A percentile compares a stretch with the other conserved stretches of the same genome.
Evolutionary conservation across 768 basidiomycete species (phyloP).

Genomic region (Boletellus sp.): DNA sequence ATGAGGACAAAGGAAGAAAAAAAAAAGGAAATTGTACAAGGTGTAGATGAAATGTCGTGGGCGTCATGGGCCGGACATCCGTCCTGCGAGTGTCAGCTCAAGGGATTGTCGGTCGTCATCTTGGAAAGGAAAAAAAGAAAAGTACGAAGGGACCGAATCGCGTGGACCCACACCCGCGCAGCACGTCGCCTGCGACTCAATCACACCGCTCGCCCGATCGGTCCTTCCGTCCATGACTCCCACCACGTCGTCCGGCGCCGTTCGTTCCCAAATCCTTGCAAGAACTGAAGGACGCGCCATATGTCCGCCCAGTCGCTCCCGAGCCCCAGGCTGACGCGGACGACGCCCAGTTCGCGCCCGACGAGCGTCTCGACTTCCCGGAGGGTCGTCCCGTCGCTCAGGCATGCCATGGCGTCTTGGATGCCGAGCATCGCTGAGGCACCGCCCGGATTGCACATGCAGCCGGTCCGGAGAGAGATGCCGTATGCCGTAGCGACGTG

Average conservation of each 20-base stretch:
- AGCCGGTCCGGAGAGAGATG: constrained; percentile 79
- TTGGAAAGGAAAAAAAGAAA: too few relatives aligned
- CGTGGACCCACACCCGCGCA: too few relatives aligned
- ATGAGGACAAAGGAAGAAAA: background rate
- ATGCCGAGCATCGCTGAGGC: constrained; percentile 70
- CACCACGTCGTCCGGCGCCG: constrained; percentile 37
- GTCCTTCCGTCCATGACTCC: constrained; percentile 36
- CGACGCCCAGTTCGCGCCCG: constrained; percentile 69
- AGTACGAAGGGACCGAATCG: too few relatives aligned
- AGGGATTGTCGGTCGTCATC: too few relatives aligned
- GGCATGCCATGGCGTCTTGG: constrained; percentile 56
- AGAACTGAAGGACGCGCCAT: constrained; percentile 53
- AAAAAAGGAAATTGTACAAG: background rate
- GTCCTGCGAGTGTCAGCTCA: background rate
- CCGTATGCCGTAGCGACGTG: constrained; percentile 58
- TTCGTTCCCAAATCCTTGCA: constrained; percentile 41
- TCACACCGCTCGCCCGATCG: constrained; percentile 35
- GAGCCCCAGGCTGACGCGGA: constrained; percentile 74
- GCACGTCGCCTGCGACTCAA: too few relatives aligned
- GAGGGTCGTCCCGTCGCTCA: constrained; percentile 58
- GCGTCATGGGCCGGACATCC: too few relatives aligned
- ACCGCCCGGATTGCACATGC: constrained; percentile 86
- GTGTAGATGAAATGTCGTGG: background rate
- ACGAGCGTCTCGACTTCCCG: constrained; percentile 57
- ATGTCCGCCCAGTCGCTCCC: constrained; percentile 77